Evolutionary conservation across 148 eudicot species (phyloP), one percentile per base, ranked within the genome.

Genomic region (Rhododendron henanense): DNA sequence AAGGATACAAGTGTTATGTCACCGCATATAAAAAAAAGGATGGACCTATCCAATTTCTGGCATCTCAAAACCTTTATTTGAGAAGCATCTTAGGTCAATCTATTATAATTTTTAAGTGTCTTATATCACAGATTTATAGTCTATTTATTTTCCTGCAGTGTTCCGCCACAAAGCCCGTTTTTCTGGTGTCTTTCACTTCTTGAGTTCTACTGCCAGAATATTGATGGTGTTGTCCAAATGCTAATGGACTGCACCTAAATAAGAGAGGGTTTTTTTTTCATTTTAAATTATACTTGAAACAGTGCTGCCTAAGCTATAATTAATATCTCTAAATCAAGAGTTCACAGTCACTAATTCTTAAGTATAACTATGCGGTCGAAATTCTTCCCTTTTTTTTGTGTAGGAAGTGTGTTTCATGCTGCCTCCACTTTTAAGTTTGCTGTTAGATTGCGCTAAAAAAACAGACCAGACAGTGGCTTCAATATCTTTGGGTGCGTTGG

Each of bases 351-450:
- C 55, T 84, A 59, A 84, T 67, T 82, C 59, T 79, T 74, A 50
- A 69, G 67, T 51, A 3, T 50, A 71, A 53, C 61, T 74, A 44
- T n/a, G 47, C 77, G 39, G 65, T 65, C 44, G 23, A 45, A 13
- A 82, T 8, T 61, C 73, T 3, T 25, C 33, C 73, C 33, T 41
- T n/a, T 81, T 35, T 15, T 35, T 35, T 23, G 63, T 71, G 84
- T 81, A 97, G 99, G 98, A 97, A 83, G 99, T 97, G 81, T 97
- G 93, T 85, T 97, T 97, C 88, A 97, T 97, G 99, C 92, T 97
- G 87, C 95, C 99, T 45, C 94, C 98, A 82, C 90, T 97, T 88
- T 93, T 97, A 55, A 91, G 96, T 87, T 91, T 97, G 93, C 91
- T 97, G 81, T 89, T 97, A 91, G 98, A 97, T 92, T 97, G 99